These are phyloP conservation scores for Acarospora socialis DNA, from an alignment of 2,329 filamentous ascomycete species.

Conservation along the genomic window DNA sequence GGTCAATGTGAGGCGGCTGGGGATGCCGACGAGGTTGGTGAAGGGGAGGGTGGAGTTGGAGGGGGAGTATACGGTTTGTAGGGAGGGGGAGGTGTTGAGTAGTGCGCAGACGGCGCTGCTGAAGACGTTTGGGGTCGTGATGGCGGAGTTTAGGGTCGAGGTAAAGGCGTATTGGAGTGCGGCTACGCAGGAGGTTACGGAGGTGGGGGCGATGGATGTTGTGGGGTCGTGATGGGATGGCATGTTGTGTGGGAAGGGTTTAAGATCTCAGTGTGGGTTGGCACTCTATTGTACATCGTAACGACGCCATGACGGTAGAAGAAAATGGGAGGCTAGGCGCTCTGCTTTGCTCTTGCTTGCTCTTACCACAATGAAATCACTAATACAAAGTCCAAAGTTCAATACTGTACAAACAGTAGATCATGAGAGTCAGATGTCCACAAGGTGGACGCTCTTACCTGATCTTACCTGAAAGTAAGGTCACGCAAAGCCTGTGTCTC, in stretches of 20 bases:
- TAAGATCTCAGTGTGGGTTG: too few species aligned
- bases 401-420: too few species aligned
- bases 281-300: not conserved
- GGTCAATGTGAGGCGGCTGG: conserved; percentile 75
- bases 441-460: conserved; percentile 25
- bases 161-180: conserved; percentile 50
- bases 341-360: not conserved
- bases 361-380: conserved; percentile 1
- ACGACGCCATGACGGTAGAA: not conserved
- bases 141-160: conserved; percentile 78
- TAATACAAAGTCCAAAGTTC: conserved; percentile 3
- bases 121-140: conserved; percentile 83
- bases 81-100: conserved; percentile 71
- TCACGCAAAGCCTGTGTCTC: conserved; percentile 19
- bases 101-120: conserved; percentile 83
- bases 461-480: conserved; percentile 27
- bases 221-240: conserved; percentile 1
- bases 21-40: conserved; percentile 76
- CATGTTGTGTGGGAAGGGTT: too few species aligned
- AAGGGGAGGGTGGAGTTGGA: conserved; percentile 77
- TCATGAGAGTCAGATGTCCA: conserved; percentile 5
- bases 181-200: conserved; percentile 25
- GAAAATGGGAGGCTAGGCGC: not conserved
- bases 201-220: not conserved
- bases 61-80: conserved; percentile 61